Conservation (phyloP, 257 asterid genomes). For the Oldenlandia corymbosa region DNA sequence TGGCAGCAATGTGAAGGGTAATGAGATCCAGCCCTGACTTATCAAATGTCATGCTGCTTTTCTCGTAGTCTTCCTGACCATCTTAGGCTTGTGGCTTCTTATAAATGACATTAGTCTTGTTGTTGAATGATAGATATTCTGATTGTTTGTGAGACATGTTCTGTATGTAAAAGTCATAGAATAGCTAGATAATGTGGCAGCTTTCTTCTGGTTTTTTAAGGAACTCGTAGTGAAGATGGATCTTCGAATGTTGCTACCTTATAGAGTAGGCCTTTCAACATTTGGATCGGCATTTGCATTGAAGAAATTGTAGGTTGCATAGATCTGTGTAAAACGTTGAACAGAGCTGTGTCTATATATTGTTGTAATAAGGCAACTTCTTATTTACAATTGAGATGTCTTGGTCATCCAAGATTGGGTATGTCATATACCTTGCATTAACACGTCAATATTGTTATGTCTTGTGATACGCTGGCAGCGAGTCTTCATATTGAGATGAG, state of each 20-base stretch:
- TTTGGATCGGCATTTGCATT: constrained; percentile 11
- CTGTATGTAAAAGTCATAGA: constrained; percentile 26
- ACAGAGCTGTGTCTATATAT: constrained; percentile 5
- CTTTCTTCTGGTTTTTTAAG: constrained; percentile 16
- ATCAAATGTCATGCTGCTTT: background rate
- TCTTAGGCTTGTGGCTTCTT: constrained; percentile 11
- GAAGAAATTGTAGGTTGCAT: constrained; percentile 17
- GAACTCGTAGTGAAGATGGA: constrained; percentile 18
- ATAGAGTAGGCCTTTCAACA: constrained; percentile 25
- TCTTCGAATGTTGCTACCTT: constrained; percentile 16
- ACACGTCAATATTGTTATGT: too few species aligned
- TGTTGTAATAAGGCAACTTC: background rate
- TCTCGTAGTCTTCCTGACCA: constrained; percentile 7
- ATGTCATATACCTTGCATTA: background rate
- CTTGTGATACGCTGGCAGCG: too few species aligned
- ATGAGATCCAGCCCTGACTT: constrained; percentile 21
- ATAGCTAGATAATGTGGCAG: constrained; percentile 16
- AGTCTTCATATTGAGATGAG: background rate
- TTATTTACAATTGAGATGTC: background rate
- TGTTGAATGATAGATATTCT: constrained; percentile 19
- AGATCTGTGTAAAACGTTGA: constrained; percentile 25
- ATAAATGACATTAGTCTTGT: constrained; percentile 15
- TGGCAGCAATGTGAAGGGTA: constrained; percentile 12
- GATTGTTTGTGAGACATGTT: constrained; percentile 28
- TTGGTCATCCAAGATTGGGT: background rate